Evolutionary conservation across 2,329 filamentous ascomycete genomes (phyloP).

Genomic region (Colletotrichum musicola): DNA sequence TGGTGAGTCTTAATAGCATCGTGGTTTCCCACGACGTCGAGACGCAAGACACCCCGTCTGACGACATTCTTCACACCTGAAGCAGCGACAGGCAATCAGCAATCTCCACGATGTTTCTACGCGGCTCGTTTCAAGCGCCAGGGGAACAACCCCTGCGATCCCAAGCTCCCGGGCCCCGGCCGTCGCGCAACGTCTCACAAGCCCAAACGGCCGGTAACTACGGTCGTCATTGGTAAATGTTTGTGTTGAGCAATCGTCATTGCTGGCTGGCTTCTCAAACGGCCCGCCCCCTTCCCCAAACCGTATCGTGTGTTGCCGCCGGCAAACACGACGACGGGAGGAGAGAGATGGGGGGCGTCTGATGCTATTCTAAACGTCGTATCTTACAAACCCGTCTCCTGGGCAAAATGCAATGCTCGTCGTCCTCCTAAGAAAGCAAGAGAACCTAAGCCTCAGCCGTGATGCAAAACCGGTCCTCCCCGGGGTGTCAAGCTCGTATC

Average conservation of each 20-base stretch:
- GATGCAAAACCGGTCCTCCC: too few relatives aligned
- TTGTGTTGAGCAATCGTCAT: conserved; percentile 8
- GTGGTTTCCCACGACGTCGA: too few relatives aligned
- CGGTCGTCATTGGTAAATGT: background rate
- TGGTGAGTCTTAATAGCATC: background rate
- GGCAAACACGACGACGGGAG: conserved; percentile 22
- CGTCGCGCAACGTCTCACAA: conserved; percentile 11
- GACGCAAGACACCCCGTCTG: too few relatives aligned
- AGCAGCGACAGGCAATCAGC: conserved; percentile 3
- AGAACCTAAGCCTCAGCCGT: too few relatives aligned
- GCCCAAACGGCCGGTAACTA: background rate
- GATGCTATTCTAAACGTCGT: background rate
- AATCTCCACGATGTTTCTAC: background rate
- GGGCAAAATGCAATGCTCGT: too few relatives aligned
- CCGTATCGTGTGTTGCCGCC: background rate
- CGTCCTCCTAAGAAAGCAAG: too few relatives aligned
- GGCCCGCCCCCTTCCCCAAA: background rate
- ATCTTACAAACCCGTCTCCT: conserved; percentile 10
- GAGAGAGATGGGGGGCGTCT: background rate
- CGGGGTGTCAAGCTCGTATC: background rate
- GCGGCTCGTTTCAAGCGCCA: background rate
- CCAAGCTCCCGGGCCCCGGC: background rate
- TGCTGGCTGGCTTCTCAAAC: conserved; percentile 2
- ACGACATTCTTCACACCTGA: background rate
- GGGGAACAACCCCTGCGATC: too few relatives aligned